Base-by-base conservation (phyloP, 192 early-diverging fungal genomes). In the Rhizoclosmatium sp. region DNA sequence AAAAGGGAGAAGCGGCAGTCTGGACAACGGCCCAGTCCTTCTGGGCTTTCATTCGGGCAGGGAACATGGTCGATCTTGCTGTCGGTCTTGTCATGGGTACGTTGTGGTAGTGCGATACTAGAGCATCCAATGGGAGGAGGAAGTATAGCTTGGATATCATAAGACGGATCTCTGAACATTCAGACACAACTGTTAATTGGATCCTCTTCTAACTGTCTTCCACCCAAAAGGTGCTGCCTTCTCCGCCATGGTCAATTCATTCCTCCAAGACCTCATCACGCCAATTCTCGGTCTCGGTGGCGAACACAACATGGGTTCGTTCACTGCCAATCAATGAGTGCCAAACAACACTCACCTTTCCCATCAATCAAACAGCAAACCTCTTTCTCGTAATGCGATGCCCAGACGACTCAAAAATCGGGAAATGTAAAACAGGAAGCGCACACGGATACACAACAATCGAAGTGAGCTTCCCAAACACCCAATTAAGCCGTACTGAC, bases 21-120 rank as follows among this genome's bases (percentile, higher is more conserved):
- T 31, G 39, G 64, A 65, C 16, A 19, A 14, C 40, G 2, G 14
- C 40, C 21, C 21, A 65, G 19, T 14, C 12, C 64, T 23, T 65
- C 39, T 14, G 40, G 40, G 39, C 19, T 14, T 65, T 65, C 39
- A 14, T 65, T n/a, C 21, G 40, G 40, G 12, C 12, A n/a, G 67
- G 75, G 16, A 92, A 91, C 61, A 89, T 92, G 1, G 82, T 93
- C 56, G 92, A 93, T 61, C 60, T 93, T 69, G 90, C 90, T 68
- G 83, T 92, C 23, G 92, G 91, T 74, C 82, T 93, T 64, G 84
- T 93, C 76, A 91, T 93, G 59, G 92, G 91, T 73, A 82, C 73
- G 48, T 82, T 83, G 14, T 91, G 87, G 47, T 81, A 69, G 31
- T 54, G 69, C 74, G 31, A 71, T 84, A 81, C 62, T n/a, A 16